Percentiles rank a stretch among this genome's conserved stretches.
These are phyloP conservation scores for Lophium mytilinum DNA, from an alignment of 495 filamentous ascomycete species.

Conservation along the genomic window DNA sequence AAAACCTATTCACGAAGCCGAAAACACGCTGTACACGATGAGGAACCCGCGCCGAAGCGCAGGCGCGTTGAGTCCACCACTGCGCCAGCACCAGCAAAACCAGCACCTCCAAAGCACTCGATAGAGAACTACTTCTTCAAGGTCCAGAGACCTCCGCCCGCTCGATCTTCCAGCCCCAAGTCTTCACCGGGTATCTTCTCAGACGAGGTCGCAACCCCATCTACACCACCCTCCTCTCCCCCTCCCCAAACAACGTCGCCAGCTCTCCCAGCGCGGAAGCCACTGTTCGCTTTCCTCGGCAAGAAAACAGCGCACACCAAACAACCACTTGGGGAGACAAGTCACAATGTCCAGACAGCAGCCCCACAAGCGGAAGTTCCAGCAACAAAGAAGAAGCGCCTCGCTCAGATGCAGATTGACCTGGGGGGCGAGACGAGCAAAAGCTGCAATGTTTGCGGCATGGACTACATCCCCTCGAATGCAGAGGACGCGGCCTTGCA, in stretches of 20 bases:
- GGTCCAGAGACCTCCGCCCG: too few species aligned
- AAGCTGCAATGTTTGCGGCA: slow-evolving; percentile 57
- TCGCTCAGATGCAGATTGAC: slow-evolving; percentile 62
- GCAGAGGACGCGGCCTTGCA: slow-evolving; percentile 57
- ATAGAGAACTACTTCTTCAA: too few species aligned
- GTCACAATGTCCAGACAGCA: slow-evolving; percentile 9
- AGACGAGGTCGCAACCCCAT: slow-evolving; percentile 4
- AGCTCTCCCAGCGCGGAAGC: slow-evolving; percentile 3
- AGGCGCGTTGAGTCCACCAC: slow-evolving; percentile 18
- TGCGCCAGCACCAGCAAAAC: too few species aligned
- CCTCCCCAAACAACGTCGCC: background rate
- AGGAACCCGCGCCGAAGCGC: slow-evolving; percentile 23
- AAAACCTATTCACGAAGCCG: slow-evolving; percentile 27
- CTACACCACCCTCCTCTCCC: slow-evolving; percentile 18
- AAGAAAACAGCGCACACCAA: background rate
- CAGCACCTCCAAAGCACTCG: too few species aligned
- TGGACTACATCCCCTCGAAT: slow-evolving; percentile 64
- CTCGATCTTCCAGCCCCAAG: slow-evolving; percentile 12
- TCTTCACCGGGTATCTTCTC: slow-evolving; percentile 7
- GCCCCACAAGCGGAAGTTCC: too few species aligned
- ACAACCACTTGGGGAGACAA: slow-evolving; percentile 12
- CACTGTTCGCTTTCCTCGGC: slow-evolving; percentile 18
- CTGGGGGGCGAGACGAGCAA: slow-evolving; percentile 51
- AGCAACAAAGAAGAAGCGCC: slow-evolving; percentile 19
- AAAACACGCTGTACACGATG: slow-evolving; percentile 19